A percentile compares a stretch with the other conserved stretches of the same genome.
phyloP scores from a whole-genome alignment of 306 rosid species.

The Cucurbita argyrosperma region DNA sequence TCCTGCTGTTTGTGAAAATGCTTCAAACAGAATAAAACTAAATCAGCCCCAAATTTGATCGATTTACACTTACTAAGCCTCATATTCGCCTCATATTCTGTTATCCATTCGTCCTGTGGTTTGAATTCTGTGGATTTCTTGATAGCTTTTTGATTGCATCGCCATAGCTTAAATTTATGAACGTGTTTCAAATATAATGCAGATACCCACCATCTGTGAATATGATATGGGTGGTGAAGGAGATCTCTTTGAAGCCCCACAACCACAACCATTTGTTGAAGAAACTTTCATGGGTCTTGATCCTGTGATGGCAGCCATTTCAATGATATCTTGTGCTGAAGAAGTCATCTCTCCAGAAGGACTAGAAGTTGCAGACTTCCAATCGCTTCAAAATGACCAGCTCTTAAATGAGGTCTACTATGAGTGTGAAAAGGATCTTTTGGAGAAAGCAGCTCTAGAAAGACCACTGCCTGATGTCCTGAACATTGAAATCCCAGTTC shows the following conservation, averaged over 20 bases:
- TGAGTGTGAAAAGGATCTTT: constrained; percentile 62
- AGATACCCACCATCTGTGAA: constrained; percentile 48
- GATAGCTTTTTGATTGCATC: neutral
- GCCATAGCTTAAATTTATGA: neutral
- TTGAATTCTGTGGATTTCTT: neutral
- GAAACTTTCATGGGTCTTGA: constrained; percentile 44
- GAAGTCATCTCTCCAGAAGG: constrained; percentile 51
- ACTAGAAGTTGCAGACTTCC: constrained; percentile 51
- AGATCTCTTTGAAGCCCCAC: constrained; percentile 90
- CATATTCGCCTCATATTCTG: neutral
- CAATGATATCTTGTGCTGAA: constrained; percentile 74
- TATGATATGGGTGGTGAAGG: constrained; percentile 87
- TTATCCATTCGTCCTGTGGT: neutral
- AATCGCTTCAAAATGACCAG: constrained; percentile 67
- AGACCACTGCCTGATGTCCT: constrained; percentile 42
- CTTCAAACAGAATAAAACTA: neutral
- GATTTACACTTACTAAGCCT: neutral
- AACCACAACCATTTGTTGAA: constrained; percentile 59
- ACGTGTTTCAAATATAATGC: constrained; percentile 7
- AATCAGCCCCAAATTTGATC: neutral
- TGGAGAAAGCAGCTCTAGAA: constrained; percentile 53
- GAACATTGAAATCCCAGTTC: constrained; percentile 46
- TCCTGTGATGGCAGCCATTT: constrained; percentile 54
- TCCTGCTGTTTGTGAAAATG: constrained; percentile 1
- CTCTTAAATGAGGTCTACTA: constrained; percentile 69